Base-by-base conservation (phyloP, 176 grass and related monocot species). In the Tillandsia leiboldiana region DNA sequence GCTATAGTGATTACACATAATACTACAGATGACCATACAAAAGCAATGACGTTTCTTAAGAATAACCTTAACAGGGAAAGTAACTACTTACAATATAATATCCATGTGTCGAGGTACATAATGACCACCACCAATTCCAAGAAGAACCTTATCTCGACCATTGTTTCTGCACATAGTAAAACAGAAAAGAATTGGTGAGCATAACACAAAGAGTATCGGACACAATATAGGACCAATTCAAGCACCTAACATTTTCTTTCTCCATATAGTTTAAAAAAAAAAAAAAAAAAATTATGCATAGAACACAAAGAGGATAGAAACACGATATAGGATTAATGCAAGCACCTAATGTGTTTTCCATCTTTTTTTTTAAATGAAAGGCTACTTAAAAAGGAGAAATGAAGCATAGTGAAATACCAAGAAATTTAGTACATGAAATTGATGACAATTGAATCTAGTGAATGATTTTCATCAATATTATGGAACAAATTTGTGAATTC, bases 121-220 rank as follows among this genome's bases (percentile, higher is more conserved):
- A 77, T 96, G 92, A 64, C 92, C 92, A 48, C 92, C 92, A 74
- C 92, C 88, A 80, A 91, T 91, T 26, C 92, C 92, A 20, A 96
- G 63, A 54, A 91, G 86, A 61, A 96, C 78, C n/a, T 96, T 96
- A 48, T 89, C 79, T 75, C 69, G 69, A 54, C 50, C 59, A 49
- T 59, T 61, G 15, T 28, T 76, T 68, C 92, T 96, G 67, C 53
- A 85, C 7, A 42, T 74, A 62, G 74, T 56, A 54, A 84, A 62
- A 80, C 42, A 18, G 23, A 15, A 64, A 51, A 9, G 52, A 75
- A 13, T 78, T 64, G 53, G 26, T 2, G 20, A 5, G 9, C 52
- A 12, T 13, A 17, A 57, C 4, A 57, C 2, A 57, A 57, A 57
- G 3, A 12, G 12, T 7, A 17, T 57, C 13, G n/a, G 12, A 15